A percentile compares a stretch with the other conserved stretches of the same genome.
Conservation (phyloP, 1,139 yeast genomes). For the Yamadazyma taylorii region DNA sequence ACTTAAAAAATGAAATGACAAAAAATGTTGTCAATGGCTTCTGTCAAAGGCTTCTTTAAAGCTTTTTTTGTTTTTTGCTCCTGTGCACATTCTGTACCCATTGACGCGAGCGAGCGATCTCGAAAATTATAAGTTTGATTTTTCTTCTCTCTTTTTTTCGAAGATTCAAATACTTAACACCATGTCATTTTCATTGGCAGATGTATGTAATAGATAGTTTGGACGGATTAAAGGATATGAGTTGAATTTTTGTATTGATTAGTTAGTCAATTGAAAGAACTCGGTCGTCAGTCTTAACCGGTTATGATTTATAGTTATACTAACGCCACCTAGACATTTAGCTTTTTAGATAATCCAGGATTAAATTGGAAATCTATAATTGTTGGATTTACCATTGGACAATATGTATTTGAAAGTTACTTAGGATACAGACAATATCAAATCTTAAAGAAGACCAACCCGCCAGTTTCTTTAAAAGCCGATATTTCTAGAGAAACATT, state of each 20-base stretch:
- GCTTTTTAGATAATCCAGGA: conserved; percentile 44
- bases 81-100: too few species aligned
- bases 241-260: background rate
- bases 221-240: too few species aligned
- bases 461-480: conserved; percentile 64
- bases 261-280: background rate
- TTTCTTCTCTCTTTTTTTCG: background rate
- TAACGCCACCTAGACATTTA: conserved; percentile 22
- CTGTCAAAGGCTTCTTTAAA: too few species aligned
- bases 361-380: conserved; percentile 80
- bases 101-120: too few species aligned
- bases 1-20: too few species aligned
- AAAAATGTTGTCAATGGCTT: too few species aligned
- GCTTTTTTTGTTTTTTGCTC: too few species aligned
- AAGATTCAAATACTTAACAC: too few species aligned
- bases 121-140: background rate
- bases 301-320: conserved; percentile 10
- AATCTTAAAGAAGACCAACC: conserved; percentile 53
- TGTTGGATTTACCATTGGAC: conserved; percentile 73
- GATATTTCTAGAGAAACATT: conserved; percentile 74
- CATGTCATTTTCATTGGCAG: conserved; percentile 16
- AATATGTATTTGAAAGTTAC: conserved; percentile 72
- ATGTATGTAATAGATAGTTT: conserved; percentile 15
- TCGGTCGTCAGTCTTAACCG: too few species aligned
- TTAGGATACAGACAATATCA: conserved; percentile 75